A percentile compares a stretch with the other conserved stretches of the same genome.
Evolutionary conservation across 73 alveolate genomes (phyloP).

Genomic region (Diophrys appendiculata): DNA sequence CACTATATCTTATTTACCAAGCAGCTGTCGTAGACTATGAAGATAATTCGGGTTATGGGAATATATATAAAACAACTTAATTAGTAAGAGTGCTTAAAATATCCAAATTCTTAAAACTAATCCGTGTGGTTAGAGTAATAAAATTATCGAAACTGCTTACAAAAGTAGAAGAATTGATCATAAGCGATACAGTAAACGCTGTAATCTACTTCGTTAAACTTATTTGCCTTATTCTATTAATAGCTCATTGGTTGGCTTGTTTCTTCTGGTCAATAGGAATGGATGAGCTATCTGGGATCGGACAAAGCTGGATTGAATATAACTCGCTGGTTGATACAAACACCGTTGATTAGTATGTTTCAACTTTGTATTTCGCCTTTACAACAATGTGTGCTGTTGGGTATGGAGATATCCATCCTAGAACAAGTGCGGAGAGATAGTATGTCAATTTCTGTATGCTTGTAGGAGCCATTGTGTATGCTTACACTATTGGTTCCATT

Average conservation of each 20-base stretch:
- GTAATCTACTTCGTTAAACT: slow-evolving; percentile 27
- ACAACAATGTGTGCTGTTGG: slow-evolving; percentile 84
- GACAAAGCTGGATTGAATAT: slow-evolving; percentile 16
- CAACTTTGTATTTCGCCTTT: slow-evolving; percentile 74
- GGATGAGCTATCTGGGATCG: background rate
- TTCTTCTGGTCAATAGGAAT: slow-evolving; percentile 6
- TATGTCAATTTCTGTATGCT: slow-evolving; percentile 59
- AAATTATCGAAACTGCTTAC: slow-evolving; percentile 1
- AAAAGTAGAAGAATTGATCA: slow-evolving; percentile 32
- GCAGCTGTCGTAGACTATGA: background rate
- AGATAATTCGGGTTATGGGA: background rate
- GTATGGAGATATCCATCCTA: slow-evolving; percentile 80
- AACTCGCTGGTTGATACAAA: background rate
- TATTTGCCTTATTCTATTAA: slow-evolving; percentile 2
- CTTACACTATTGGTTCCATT: slow-evolving; percentile 28
- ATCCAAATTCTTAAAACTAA: slow-evolving; percentile 17
- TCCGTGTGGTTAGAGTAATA: background rate
- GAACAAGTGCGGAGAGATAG: slow-evolving; percentile 70
- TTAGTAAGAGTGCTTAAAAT: slow-evolving; percentile 31
- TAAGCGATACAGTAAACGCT: slow-evolving; percentile 24
- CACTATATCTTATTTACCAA: background rate
- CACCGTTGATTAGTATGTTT: slow-evolving; percentile 44
- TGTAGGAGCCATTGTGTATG: slow-evolving; percentile 30
- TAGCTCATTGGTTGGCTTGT: slow-evolving; percentile 55
- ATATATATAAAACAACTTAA: slow-evolving; percentile 8